These are phyloP conservation scores for Trichoderma virens DNA, from an alignment of 495 filamentous ascomycete genomes.

Conservation along the genomic window DNA sequence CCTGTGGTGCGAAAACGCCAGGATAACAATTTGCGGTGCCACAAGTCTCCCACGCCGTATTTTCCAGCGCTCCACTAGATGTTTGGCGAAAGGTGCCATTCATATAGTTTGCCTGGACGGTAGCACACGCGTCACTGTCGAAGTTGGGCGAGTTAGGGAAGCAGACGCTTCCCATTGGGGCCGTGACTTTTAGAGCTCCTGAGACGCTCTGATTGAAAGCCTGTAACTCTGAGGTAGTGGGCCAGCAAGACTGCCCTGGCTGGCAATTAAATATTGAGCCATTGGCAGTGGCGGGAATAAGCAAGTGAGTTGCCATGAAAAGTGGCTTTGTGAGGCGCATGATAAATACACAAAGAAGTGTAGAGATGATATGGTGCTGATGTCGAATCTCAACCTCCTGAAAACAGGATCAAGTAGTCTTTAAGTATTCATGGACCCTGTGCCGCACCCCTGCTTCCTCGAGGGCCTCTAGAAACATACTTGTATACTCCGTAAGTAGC, in stretches of 20 bases:
- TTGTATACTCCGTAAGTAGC: no score
- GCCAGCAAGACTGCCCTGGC: slow-evolving; percentile 37
- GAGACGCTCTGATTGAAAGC: slow-evolving; percentile 36
- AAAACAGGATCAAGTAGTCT: neutral
- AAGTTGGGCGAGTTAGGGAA: slow-evolving; percentile 31
- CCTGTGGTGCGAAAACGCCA: neutral
- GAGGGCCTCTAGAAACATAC: no score
- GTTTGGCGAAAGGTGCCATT: slow-evolving; percentile 25
- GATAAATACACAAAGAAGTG: neutral
- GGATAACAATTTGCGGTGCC: slow-evolving; percentile 24
- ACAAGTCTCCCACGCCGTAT: slow-evolving; percentile 24
- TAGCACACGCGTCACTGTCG: slow-evolving; percentile 15
- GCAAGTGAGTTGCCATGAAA: neutral
- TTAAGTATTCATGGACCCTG: neutral
- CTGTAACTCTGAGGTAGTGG: slow-evolving; percentile 30
- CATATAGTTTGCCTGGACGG: slow-evolving; percentile 11
- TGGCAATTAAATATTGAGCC: slow-evolving; percentile 5
- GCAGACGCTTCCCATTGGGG: slow-evolving; percentile 33
- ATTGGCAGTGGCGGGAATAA: neutral
- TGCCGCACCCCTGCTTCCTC: no score
- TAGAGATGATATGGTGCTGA: neutral
- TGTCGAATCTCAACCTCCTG: neutral
- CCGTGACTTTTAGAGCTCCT: slow-evolving; percentile 22
- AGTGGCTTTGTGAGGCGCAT: neutral
- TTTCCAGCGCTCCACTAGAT: slow-evolving; percentile 13